Percentiles rank a stretch among this genome's conserved stretches.
Conservation (phyloP, 305 asterid species). For the Fraxinus dipetala region DNA sequence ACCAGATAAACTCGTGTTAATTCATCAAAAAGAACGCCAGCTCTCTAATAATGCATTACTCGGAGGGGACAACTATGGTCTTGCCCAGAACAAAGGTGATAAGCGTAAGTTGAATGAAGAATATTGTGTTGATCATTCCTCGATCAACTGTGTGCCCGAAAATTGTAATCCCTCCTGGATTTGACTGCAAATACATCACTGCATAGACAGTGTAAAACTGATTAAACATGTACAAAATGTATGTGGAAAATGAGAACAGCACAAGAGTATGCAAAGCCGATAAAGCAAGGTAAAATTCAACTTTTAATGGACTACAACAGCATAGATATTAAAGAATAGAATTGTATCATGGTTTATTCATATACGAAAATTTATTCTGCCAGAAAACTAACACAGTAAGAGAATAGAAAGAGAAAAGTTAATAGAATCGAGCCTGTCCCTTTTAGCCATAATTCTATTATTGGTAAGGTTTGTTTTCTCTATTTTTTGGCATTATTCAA, state of each 20-base stretch:
- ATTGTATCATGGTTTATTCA: neutral
- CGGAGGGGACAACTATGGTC: conserved; percentile 46
- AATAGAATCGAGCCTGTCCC: neutral
- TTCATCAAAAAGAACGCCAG: neutral
- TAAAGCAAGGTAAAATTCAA: neutral
- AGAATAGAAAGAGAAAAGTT: too few species aligned
- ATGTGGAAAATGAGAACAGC: neutral
- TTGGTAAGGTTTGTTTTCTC: neutral
- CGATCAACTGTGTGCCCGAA: conserved; percentile 87
- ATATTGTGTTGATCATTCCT: conserved; percentile 74
- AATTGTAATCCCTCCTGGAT: conserved; percentile 80
- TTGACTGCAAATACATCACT: conserved; percentile 83
- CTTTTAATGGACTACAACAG: neutral
- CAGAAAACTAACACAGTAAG: neutral
- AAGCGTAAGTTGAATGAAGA: conserved; percentile 62
- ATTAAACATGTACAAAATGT: neutral
- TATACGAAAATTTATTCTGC: neutral
- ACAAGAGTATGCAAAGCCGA: neutral
- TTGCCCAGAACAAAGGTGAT: conserved; percentile 68
- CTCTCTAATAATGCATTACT: conserved; percentile 15
- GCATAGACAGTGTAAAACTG: conserved; percentile 21
- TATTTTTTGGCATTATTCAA: neutral
- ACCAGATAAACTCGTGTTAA: neutral
- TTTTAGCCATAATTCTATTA: neutral
- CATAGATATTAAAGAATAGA: neutral